phyloP scores from a whole-genome alignment of 257 asterid species.

The Forsythia suspensa region DNA sequence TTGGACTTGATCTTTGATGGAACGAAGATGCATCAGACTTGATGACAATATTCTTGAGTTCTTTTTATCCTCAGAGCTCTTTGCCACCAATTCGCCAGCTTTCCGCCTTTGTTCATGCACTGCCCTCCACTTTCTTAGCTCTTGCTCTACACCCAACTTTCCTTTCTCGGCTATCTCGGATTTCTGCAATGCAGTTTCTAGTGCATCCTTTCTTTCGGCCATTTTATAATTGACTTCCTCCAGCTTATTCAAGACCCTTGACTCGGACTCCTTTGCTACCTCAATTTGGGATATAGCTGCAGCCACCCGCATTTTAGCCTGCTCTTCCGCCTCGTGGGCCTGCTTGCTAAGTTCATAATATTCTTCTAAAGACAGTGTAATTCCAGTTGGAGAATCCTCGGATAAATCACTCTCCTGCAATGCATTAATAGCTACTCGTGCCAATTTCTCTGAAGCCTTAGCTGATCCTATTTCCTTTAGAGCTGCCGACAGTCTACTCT shows the following conservation, averaged over 20 bases:
- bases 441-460: conserved; percentile 82
- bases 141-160: conserved; percentile 78
- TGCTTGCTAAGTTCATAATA: conserved; percentile 85
- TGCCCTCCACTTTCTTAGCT: conserved; percentile 78
- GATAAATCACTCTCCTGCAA: conserved; percentile 70
- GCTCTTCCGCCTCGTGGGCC: conserved; percentile 89
- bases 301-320: conserved; percentile 63
- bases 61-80: conserved; percentile 39
- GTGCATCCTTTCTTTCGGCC: conserved; percentile 52
- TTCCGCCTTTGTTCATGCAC: conserved; percentile 77
- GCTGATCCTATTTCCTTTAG: conserved; percentile 93
- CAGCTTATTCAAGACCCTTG: conserved; percentile 58
- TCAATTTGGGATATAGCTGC: conserved; percentile 78
- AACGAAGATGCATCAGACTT: conserved; percentile 26
- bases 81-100: conserved; percentile 42
- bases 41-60: conserved; percentile 26
- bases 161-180: conserved; percentile 83
- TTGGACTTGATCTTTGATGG: conserved; percentile 45
- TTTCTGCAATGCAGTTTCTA: conserved; percentile 55
- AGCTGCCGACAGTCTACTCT: conserved; percentile 72
- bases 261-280: conserved; percentile 78
- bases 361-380: conserved; percentile 77
- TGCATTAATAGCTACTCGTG: conserved; percentile 75
- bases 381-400: conserved; percentile 49
- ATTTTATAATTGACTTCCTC: conserved; percentile 66